Conservation (phyloP, 2,329 filamentous ascomycete genomes). For the Rachicladosporium sp. region DNA sequence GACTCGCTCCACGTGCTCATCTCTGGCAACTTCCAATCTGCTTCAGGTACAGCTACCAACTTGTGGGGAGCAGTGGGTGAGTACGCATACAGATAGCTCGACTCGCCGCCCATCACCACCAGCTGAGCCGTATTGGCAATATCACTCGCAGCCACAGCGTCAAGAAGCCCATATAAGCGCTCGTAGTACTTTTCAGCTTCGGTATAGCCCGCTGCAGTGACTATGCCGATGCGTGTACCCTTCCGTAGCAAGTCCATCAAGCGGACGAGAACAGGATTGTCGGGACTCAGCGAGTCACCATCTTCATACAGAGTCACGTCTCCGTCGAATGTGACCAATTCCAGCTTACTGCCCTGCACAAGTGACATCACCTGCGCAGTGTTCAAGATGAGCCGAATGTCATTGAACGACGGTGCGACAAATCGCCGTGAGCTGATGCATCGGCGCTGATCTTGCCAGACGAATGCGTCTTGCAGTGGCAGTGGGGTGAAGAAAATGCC, state of each 20-base stretch:
- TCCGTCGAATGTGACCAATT: slow-evolving; percentile 91
- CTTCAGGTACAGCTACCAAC: slow-evolving; percentile 51
- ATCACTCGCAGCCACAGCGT: slow-evolving; percentile 56
- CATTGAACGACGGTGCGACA: slow-evolving; percentile 94
- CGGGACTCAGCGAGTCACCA: slow-evolving; percentile 62
- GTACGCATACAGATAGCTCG: slow-evolving; percentile 87
- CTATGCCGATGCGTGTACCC: slow-evolving; percentile 80
- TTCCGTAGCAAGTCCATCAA: slow-evolving; percentile 60
- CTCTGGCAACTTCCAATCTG: slow-evolving; percentile 62
- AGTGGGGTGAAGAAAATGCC: slow-evolving; percentile 90
- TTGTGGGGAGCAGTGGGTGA: slow-evolving; percentile 51
- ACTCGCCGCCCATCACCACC: slow-evolving; percentile 89
- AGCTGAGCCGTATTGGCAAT: slow-evolving; percentile 59
- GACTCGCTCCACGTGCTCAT: slow-evolving; percentile 66
- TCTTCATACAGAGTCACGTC: slow-evolving; percentile 88
- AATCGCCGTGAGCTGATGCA: slow-evolving; percentile 86
- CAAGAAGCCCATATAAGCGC: slow-evolving; percentile 73
- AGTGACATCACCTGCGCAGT: slow-evolving; percentile 89
- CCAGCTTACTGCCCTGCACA: slow-evolving; percentile 58
- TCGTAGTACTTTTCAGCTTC: slow-evolving; percentile 76
- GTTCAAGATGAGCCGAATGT: slow-evolving; percentile 84
- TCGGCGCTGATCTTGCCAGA: slow-evolving; percentile 73
- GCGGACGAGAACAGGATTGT: slow-evolving; percentile 63
- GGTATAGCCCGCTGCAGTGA: slow-evolving; percentile 91
- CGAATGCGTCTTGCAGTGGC: slow-evolving; percentile 78